Percentiles rank a stretch among this genome's conserved stretches.
Evolutionary conservation across 345 rosid species (phyloP).

Genomic region (Noccaea bulbosa): DNA sequence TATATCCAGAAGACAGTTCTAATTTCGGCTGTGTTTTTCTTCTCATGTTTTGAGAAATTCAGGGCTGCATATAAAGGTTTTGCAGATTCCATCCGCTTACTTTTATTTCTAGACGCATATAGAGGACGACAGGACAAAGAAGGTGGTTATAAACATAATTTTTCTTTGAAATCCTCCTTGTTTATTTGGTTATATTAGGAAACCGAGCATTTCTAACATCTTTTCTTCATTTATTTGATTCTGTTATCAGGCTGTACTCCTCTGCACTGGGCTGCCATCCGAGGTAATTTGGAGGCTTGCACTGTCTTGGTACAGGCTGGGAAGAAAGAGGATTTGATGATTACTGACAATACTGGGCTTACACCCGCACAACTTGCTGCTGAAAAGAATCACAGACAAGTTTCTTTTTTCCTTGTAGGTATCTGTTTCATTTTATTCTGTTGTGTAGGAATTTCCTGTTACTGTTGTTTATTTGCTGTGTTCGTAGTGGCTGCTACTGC

Average conservation of each 20-base stretch:
- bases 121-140: conserved; percentile 98
- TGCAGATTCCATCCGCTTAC: conserved; percentile 93
- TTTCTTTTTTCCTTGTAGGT: conserved; percentile 98
- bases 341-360: conserved; percentile 89
- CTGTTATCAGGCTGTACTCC: conserved; percentile 85
- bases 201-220: not conserved
- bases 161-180: conserved; percentile 12
- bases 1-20: conserved; percentile 6
- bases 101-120: conserved; percentile 87
- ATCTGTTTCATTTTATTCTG: conserved; percentile 46
- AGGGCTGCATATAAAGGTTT: conserved; percentile 99
- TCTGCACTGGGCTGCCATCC: conserved; percentile 98
- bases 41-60: conserved; percentile 54
- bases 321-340: conserved; percentile 86
- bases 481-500: conserved; percentile 24
- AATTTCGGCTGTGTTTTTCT: conserved; percentile 30
- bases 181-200: conserved; percentile 1
- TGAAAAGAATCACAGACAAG: conserved; percentile 96
- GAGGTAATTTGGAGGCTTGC: conserved; percentile 99
- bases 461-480: conserved; percentile 12
- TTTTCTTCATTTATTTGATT: conserved; percentile 19
- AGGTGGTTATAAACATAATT: conserved; percentile 48
- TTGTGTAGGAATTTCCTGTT: conserved; percentile 35
- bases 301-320: conserved; percentile 98
- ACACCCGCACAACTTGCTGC: conserved; percentile 99